Conservation (phyloP, 306 rosid species). For the Herpetospermum pedunculosum region DNA sequence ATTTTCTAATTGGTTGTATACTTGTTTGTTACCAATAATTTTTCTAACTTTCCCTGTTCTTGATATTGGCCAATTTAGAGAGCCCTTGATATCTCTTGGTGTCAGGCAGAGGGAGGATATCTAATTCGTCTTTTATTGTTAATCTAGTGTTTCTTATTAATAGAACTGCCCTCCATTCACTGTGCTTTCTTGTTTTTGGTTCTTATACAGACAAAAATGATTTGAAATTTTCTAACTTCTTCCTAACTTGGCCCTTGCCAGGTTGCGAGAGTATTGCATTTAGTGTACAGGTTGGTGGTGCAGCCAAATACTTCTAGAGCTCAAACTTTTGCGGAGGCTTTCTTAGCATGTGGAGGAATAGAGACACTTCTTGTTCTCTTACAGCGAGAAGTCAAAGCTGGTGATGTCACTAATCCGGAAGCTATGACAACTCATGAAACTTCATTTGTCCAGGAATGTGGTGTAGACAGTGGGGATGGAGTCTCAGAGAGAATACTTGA, state of each 20-base stretch:
- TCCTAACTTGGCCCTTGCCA: slow-evolving; percentile 18
- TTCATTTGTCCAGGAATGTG: slow-evolving; percentile 18
- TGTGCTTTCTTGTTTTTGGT: not conserved
- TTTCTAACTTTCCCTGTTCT: not conserved
- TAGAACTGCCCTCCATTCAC: not conserved
- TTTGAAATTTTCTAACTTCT: not conserved
- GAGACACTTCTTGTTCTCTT: slow-evolving; percentile 90
- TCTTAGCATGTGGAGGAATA: slow-evolving; percentile 75
- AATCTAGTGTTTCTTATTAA: not conserved
- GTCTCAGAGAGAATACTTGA: slow-evolving; percentile 28
- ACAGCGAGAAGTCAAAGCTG: slow-evolving; percentile 79
- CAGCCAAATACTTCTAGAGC: slow-evolving; percentile 83
- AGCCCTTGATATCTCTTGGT: not conserved
- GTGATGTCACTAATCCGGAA: slow-evolving; percentile 51
- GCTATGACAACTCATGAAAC: slow-evolving; percentile 22
- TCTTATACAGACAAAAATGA: not conserved
- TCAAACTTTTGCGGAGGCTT: slow-evolving; percentile 79
- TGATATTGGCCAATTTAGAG: not conserved
- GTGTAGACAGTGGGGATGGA: slow-evolving; percentile 24
- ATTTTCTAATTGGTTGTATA: not conserved
- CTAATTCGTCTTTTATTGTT: not conserved
- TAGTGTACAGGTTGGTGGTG: slow-evolving; percentile 81
- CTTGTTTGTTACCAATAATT: not conserved
- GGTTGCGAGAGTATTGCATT: slow-evolving; percentile 90
- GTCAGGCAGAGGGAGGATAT: not conserved